These are phyloP conservation scores for Akanthomyces lecanii DNA, from an alignment of 2,329 filamentous ascomycete genomes.

Conservation along the genomic window DNA sequence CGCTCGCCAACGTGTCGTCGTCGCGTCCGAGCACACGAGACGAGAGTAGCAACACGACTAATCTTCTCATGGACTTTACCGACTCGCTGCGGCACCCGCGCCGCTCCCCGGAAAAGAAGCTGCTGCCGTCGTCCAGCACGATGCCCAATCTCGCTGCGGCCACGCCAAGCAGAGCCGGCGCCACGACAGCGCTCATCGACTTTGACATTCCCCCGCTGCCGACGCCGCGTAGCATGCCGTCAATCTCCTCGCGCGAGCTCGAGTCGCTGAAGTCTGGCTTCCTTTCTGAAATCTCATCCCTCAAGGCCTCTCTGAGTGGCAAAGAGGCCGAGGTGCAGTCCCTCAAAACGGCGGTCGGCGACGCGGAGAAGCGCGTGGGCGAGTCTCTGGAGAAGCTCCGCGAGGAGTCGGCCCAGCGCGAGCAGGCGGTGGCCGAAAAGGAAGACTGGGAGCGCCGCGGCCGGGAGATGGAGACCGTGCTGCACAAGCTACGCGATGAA, in stretches of 20 bases:
- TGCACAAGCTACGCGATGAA: constrained; percentile 77
- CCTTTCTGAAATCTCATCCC: constrained; percentile 87
- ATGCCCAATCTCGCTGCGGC: constrained; percentile 25
- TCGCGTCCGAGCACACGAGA: constrained; percentile 30
- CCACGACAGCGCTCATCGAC: constrained; percentile 64
- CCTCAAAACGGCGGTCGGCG: constrained; percentile 79
- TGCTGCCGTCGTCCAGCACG: constrained; percentile 31
- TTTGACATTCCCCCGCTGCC: constrained; percentile 88
- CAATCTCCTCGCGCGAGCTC: constrained; percentile 84
- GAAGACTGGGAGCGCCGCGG: constrained; percentile 80
- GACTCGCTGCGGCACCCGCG: constrained; percentile 58
- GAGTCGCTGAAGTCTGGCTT: constrained; percentile 90
- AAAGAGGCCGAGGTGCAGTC: constrained; percentile 89
- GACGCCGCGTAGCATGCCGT: constrained; percentile 86
- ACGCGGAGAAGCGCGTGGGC: constrained; percentile 88
- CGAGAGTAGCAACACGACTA: constrained; percentile 62
- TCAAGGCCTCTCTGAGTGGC: constrained; percentile 85
- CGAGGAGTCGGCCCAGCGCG: constrained; percentile 67
- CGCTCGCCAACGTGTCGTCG: constrained; percentile 35
- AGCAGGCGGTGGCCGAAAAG: constrained; percentile 70
- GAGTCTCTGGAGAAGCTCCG: constrained; percentile 79
- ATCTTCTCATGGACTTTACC: constrained; percentile 82
- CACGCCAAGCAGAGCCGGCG: constrained; percentile 43
- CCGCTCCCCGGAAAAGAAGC: constrained; percentile 44
- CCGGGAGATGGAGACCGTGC: constrained; percentile 77